Conservation (phyloP, 495 filamentous ascomycete genomes). For the Patellaria atrata region DNA sequence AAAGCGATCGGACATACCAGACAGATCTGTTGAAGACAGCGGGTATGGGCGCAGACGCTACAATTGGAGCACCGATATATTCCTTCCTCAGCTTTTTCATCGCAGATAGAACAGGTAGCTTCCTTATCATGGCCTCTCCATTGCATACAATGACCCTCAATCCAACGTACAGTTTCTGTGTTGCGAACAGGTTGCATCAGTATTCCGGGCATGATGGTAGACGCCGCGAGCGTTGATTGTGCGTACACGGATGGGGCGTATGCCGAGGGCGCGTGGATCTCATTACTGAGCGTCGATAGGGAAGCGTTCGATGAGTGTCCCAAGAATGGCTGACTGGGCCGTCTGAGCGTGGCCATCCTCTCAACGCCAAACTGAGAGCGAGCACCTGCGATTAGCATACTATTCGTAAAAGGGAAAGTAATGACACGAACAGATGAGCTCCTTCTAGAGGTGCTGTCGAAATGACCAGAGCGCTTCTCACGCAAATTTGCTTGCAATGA, state of each 20-base stretch:
- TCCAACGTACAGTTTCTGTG: slow-evolving; percentile 76
- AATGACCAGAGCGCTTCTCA: slow-evolving; percentile 91
- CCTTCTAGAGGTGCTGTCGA: slow-evolving; percentile 67
- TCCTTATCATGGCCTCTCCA: slow-evolving; percentile 52
- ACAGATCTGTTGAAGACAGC: slow-evolving; percentile 67
- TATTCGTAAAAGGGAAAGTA: slow-evolving; percentile 4
- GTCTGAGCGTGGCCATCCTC: slow-evolving; percentile 47
- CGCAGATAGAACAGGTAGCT: slow-evolving; percentile 69
- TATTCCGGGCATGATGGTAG: slow-evolving; percentile 89
- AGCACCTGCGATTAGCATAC: slow-evolving; percentile 20
- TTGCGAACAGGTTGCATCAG: slow-evolving; percentile 72
- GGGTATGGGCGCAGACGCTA: slow-evolving; percentile 57
- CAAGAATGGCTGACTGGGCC: slow-evolving; percentile 74
- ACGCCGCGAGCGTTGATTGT: slow-evolving; percentile 93
- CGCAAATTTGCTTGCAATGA: slow-evolving; percentile 69
- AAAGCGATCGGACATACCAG: slow-evolving; percentile 84
- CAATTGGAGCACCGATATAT: slow-evolving; percentile 72
- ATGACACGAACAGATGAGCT: slow-evolving; percentile 51
- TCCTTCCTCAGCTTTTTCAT: slow-evolving; percentile 77
- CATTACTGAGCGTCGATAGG: slow-evolving; percentile 66
- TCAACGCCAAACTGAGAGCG: slow-evolving; percentile 53
- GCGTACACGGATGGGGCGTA: slow-evolving; percentile 96
- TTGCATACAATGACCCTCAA: slow-evolving; percentile 85
- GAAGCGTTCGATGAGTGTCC: slow-evolving; percentile 71
- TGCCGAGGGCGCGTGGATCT: slow-evolving; percentile 56